Conservation (phyloP, 2,329 filamentous ascomycete species). For the Microdochium paspali region DNA sequence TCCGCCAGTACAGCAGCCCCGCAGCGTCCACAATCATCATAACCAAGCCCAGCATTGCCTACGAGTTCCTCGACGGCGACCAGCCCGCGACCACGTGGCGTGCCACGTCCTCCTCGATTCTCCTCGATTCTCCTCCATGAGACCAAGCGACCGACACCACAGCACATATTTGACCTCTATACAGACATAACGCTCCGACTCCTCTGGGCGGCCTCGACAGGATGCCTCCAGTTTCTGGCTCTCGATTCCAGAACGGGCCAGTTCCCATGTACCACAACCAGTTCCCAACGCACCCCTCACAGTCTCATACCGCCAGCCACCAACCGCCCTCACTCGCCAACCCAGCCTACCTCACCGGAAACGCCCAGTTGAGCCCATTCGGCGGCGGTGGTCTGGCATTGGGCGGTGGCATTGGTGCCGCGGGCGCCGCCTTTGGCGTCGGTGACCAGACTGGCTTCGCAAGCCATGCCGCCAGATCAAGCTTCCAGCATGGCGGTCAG, state of each 20-base stretch:
- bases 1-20: neutral
- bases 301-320: conserved; percentile 35
- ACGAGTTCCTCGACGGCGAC: neutral
- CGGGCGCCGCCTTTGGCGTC: conserved; percentile 36
- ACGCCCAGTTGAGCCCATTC: conserved; percentile 60
- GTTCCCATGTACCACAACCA: conserved; percentile 35
- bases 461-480: conserved; percentile 80
- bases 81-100: neutral
- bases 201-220: conserved; percentile 25
- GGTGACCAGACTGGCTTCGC: conserved; percentile 65
- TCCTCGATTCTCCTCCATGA: neutral
- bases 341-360: conserved; percentile 62
- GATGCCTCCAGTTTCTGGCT: conserved; percentile 24
- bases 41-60: neutral
- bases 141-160: neutral
- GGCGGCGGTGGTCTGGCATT: conserved; percentile 49
- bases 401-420: conserved; percentile 42
- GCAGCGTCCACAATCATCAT: neutral
- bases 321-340: conserved; percentile 51
- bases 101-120: neutral
- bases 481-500: conserved; percentile 67
- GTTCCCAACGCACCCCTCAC: conserved; percentile 44
- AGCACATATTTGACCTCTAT: neutral
- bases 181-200: conserved; percentile 3
- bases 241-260: conserved; percentile 29